A percentile compares a stretch with the other conserved stretches of the same genome.
Conservation (phyloP, 495 filamentous ascomycete species). For the Aspergillus wentii region DNA sequence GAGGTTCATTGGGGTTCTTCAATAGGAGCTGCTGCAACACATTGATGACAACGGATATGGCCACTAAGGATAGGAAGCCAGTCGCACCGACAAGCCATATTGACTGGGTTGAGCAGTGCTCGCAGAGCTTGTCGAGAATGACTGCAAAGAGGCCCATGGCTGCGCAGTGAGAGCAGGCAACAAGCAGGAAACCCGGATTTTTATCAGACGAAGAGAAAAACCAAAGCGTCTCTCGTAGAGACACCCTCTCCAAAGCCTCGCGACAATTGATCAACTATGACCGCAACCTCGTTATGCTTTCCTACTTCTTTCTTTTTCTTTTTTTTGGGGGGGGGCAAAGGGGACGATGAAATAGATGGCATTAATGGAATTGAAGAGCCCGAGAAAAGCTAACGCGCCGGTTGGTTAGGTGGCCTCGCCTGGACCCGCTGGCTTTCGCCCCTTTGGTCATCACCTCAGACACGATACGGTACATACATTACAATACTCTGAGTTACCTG, state of each 20-base stretch:
- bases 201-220: constrained; percentile 6
- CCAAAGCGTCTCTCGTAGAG: constrained; percentile 11
- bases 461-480: too few species aligned
- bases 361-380: too few species aligned
- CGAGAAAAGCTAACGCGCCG: too few species aligned
- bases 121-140: constrained; percentile 31
- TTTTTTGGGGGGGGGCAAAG: too few species aligned
- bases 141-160: constrained; percentile 36
- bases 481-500: too few species aligned
- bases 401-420: too few species aligned
- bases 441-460: too few species aligned
- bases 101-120: constrained; percentile 36
- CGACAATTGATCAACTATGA: too few species aligned
- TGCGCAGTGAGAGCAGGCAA: constrained; percentile 3
- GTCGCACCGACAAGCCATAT: constrained; percentile 22
- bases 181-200: constrained; percentile 1
- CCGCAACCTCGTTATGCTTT: too few species aligned
- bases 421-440: too few species aligned
- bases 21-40: constrained; percentile 66
- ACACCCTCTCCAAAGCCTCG: constrained; percentile 5
- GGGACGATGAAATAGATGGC: too few species aligned
- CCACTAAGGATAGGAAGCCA: constrained; percentile 26
- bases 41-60: constrained; percentile 48
- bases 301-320: too few species aligned
- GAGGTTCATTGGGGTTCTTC: constrained; percentile 58